These are phyloP conservation scores for Acer saccharum DNA, from an alignment of 345 rosid genomes.

Conservation along the genomic window DNA sequence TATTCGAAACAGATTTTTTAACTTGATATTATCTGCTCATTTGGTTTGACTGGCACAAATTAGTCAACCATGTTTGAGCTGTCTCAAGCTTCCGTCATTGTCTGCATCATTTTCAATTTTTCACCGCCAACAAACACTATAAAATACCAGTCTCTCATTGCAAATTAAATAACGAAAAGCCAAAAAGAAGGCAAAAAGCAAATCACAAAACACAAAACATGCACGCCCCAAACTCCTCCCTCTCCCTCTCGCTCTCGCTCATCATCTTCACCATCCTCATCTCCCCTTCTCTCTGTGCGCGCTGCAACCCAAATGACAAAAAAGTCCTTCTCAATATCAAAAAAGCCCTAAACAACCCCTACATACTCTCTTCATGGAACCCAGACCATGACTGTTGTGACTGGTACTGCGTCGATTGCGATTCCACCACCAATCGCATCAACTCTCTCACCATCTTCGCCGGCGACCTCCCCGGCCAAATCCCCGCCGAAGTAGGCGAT, in stretches of 20 bases:
- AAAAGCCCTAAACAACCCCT: conserved; percentile 60
- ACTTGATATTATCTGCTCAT: too few species aligned
- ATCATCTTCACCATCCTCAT: conserved; percentile 34
- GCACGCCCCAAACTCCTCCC: conserved; percentile 11
- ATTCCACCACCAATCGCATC: conserved; percentile 61
- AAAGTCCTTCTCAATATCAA: conserved; percentile 63
- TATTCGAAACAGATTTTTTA: too few species aligned
- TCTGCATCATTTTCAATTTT: not conserved
- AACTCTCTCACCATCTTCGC: conserved; percentile 52
- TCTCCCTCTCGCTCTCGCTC: conserved; percentile 14
- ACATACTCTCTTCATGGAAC: conserved; percentile 71
- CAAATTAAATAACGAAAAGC: not conserved
- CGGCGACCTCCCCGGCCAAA: conserved; percentile 58
- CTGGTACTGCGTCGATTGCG: conserved; percentile 73
- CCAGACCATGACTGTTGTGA: conserved; percentile 65
- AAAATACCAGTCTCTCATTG: not conserved
- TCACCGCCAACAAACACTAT: not conserved
- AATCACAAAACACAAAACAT: not conserved
- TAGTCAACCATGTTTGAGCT: not conserved
- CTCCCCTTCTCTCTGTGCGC: conserved; percentile 38
- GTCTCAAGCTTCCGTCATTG: not conserved
- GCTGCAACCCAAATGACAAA: conserved; percentile 64
- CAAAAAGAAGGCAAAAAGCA: not conserved
- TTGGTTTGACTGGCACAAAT: not conserved
- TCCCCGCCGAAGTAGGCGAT: conserved; percentile 63